Evolutionary conservation across 1,284 basidiomycete species (phyloP).

Genomic region (Amylostereum areolatum): DNA sequence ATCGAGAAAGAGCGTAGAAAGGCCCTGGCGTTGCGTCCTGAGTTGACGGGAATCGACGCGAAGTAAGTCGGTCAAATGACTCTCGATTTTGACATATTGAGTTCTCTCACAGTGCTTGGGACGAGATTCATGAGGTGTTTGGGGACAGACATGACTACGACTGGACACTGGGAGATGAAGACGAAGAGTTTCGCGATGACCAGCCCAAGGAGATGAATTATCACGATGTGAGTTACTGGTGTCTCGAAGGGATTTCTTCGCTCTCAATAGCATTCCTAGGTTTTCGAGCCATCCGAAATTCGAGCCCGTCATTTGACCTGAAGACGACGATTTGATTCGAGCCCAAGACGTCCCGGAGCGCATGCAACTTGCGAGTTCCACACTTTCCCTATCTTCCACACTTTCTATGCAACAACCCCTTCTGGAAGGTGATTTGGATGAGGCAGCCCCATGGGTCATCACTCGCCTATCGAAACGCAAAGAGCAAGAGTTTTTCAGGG

Average conservation of each 20-base stretch:
- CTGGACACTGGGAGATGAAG: conserved; percentile 85
- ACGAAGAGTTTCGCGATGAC: conserved; percentile 55
- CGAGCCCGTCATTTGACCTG: conserved; percentile 85
- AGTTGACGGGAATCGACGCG: conserved; percentile 82
- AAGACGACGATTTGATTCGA: conserved; percentile 92
- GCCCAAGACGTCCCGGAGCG: conserved; percentile 91
- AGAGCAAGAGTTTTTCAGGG: conserved; percentile 67
- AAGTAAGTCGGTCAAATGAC: conserved; percentile 47
- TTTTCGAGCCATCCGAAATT: conserved; percentile 98
- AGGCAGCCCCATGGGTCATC: conserved; percentile 87
- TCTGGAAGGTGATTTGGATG: conserved; percentile 66
- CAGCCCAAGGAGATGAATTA: conserved; percentile 70
- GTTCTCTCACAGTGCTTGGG: conserved; percentile 72
- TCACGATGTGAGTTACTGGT: conserved; percentile 67
- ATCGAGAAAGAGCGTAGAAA: conserved; percentile 60
- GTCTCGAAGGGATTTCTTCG: conserved; percentile 3
- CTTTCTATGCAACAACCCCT: conserved; percentile 65
- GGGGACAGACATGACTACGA: conserved; percentile 97
- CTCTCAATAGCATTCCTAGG: conserved; percentile 40
- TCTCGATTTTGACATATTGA: conserved; percentile 14
- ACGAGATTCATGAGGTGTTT: conserved; percentile 95
- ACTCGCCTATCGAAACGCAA: conserved; percentile 79
- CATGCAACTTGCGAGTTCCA: conserved; percentile 91
- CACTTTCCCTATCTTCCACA: conserved; percentile 64
- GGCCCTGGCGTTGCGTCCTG: conserved; percentile 62